Evolutionary conservation across 2,329 filamentous ascomycete species (phyloP).

Genomic region (Epichloe amarillans): DNA sequence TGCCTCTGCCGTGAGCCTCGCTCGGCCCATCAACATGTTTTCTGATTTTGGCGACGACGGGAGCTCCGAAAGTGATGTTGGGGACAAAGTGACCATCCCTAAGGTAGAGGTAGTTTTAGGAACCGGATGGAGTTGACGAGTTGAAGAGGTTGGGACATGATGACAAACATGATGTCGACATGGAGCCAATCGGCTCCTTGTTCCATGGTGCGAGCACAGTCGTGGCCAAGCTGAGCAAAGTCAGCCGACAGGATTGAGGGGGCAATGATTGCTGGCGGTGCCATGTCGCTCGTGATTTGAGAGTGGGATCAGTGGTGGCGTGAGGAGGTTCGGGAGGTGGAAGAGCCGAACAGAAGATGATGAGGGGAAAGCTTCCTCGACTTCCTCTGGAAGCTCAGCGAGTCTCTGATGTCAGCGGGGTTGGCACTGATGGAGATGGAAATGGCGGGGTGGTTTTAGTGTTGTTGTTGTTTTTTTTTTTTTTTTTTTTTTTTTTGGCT

Average conservation of each 20-base stretch:
- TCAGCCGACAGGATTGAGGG: conserved; percentile 97
- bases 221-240: conserved; percentile 77
- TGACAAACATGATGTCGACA: conserved; percentile 69
- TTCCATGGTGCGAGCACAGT: conserved; percentile 74
- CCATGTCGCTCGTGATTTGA: conserved; percentile 43
- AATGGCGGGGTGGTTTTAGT: neutral
- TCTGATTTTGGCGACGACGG: conserved; percentile 89
- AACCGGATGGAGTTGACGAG: conserved; percentile 7
- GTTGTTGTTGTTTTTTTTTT: too few relatives aligned
- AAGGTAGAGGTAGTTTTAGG: neutral
- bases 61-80: conserved; percentile 93
- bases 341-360: neutral
- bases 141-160: conserved; percentile 7
- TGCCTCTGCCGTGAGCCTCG: conserved; percentile 62
- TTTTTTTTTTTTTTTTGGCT: neutral
- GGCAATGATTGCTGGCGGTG: conserved; percentile 84
- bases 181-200: conserved; percentile 88
- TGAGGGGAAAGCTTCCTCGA: neutral
- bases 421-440: neutral
- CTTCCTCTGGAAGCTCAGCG: neutral
- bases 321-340: neutral
- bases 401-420: conserved; percentile 8
- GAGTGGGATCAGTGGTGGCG: neutral
- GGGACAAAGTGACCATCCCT: conserved; percentile 99
- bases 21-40: conserved; percentile 67